A percentile compares a stretch with the other conserved stretches of the same genome.
phyloP scores from a whole-genome alignment of 495 filamentous ascomycete genomes.

The Trichoderma virens region DNA sequence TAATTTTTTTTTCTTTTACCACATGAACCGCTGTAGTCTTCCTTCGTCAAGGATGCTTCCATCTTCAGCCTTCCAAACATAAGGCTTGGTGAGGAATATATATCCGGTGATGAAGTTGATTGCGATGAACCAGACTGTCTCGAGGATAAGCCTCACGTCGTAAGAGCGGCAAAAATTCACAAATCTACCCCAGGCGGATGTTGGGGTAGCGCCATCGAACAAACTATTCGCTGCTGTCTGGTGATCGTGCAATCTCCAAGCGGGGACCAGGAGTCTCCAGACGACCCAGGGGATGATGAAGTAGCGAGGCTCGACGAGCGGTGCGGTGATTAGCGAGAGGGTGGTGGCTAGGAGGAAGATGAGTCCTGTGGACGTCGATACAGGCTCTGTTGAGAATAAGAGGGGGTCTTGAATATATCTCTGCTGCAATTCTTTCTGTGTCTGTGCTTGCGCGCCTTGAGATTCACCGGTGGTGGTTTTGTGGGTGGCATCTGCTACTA shows the following conservation, averaged over 20 bases:
- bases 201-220: neutral
- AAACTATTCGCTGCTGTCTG: neutral
- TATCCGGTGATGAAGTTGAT: slow-evolving; percentile 71
- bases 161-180: slow-evolving; percentile 5
- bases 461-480: neutral
- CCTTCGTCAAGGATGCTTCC: slow-evolving; percentile 58
- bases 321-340: slow-evolving; percentile 75
- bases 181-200: slow-evolving; percentile 14
- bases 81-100: slow-evolving; percentile 71
- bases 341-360: slow-evolving; percentile 66
- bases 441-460: neutral
- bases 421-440: neutral
- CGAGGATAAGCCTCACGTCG: slow-evolving; percentile 48
- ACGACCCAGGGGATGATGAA: slow-evolving; percentile 93
- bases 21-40: slow-evolving; percentile 85
- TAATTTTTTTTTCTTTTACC: slow-evolving; percentile 40
- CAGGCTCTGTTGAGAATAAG: slow-evolving; percentile 10
- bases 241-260: slow-evolving; percentile 18
- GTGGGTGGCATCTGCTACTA: neutral
- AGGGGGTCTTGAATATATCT: neutral
- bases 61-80: slow-evolving; percentile 55
- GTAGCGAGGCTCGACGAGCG: slow-evolving; percentile 89
- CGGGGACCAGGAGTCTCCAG: slow-evolving; percentile 75
- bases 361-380: slow-evolving; percentile 35
- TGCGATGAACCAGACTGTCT: slow-evolving; percentile 69